Conservation (phyloP, 2,329 filamentous ascomycete genomes). For the Colletotrichum filicis region DNA sequence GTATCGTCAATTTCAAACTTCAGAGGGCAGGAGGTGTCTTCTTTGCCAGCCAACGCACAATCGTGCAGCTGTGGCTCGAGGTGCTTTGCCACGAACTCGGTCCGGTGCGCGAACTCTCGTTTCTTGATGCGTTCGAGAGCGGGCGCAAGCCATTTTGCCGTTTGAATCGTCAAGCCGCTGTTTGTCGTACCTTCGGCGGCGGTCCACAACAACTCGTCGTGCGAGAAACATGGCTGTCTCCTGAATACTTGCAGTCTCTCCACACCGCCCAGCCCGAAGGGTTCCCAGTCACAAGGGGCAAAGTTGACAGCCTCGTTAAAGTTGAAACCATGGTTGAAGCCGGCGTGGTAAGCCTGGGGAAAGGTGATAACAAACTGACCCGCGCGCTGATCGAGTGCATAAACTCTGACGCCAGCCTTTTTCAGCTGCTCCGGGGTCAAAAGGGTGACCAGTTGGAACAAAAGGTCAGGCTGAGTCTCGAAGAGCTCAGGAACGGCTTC, state of each 20-base stretch:
- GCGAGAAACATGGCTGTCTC: slow-evolving; percentile 94
- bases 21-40: slow-evolving; percentile 66
- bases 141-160: slow-evolving; percentile 93
- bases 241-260: slow-evolving; percentile 88
- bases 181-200: slow-evolving; percentile 83
- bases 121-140: slow-evolving; percentile 83
- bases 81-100: slow-evolving; percentile 75
- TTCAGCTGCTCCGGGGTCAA: slow-evolving; percentile 92
- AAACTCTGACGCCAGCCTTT: slow-evolving; percentile 93
- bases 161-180: slow-evolving; percentile 77
- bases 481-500: slow-evolving; percentile 96
- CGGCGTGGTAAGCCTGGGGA: slow-evolving; percentile 95
- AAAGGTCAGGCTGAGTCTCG: slow-evolving; percentile 93
- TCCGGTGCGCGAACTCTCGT: slow-evolving; percentile 76
- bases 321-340: slow-evolving; percentile 99
- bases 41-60: slow-evolving; percentile 62
- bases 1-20: slow-evolving; percentile 74
- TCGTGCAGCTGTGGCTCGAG: slow-evolving; percentile 63
- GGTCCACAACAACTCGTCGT: slow-evolving; percentile 93
- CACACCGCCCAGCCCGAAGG: slow-evolving; percentile 87
- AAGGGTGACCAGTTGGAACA: slow-evolving; percentile 97
- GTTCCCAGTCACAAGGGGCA: slow-evolving; percentile 94
- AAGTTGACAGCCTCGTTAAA: slow-evolving; percentile 99
- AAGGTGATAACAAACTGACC: slow-evolving; percentile 98
- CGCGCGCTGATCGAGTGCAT: slow-evolving; percentile 93